Percentiles rank a stretch among this genome's conserved stretches.
phyloP scores from a whole-genome alignment of 1,284 basidiomycete genomes.

The Ganoderma boninense region DNA sequence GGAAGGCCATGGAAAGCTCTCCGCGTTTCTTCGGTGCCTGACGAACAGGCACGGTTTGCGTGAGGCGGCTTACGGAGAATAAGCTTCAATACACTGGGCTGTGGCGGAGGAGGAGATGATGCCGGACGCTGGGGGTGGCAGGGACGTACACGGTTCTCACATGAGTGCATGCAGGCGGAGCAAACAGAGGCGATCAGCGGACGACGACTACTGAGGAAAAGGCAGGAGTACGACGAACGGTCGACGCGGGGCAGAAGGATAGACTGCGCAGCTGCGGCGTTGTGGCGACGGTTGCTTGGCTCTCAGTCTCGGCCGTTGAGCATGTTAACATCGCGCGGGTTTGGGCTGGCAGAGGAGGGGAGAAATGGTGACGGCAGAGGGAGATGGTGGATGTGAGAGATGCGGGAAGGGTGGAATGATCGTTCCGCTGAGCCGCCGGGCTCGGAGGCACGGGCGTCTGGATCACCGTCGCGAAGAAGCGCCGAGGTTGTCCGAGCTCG shows the following conservation, averaged over 20 bases:
- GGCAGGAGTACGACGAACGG: not conserved
- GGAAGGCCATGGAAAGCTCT: constrained; percentile 24
- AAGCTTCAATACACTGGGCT: constrained; percentile 16
- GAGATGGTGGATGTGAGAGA: constrained; percentile 14
- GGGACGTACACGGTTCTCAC: constrained; percentile 20
- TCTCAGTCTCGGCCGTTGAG: not conserved
- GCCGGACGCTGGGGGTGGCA: constrained; percentile 14
- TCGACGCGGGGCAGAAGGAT: constrained; percentile 1
- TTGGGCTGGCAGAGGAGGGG: not conserved
- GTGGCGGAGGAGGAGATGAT: constrained; percentile 11
- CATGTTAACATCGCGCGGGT: not conserved
- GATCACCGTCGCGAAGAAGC: constrained; percentile 14
- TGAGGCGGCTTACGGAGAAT: constrained; percentile 24
- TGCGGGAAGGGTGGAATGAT: constrained; percentile 10
- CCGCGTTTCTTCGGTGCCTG: constrained; percentile 31
- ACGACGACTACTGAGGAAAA: constrained; percentile 12
- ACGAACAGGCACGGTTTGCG: constrained; percentile 28
- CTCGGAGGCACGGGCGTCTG: constrained; percentile 19
- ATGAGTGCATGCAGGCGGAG: constrained; percentile 19
- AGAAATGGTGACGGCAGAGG: constrained; percentile 7
- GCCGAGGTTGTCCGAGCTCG: constrained; percentile 11
- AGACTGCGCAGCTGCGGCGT: not conserved
- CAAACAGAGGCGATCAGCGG: constrained; percentile 33
- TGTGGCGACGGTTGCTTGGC: not conserved
- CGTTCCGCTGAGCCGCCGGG: constrained; percentile 12